A percentile compares a stretch with the other conserved stretches of the same genome.
phyloP scores from a whole-genome alignment of 306 rosid species.

The Medicago truncatula region MtrunA17r5.0-ANR NC_053044.1:37587501-37588000 shows the following conservation, averaged over 20 bases:
- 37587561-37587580: constrained; percentile 32
- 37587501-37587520: constrained; percentile 19
- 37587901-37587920: constrained; percentile 2
- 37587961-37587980: neutral
- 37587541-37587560: constrained; percentile 24
- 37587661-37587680: constrained; percentile 63
- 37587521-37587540: constrained; percentile 12
- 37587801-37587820: constrained; percentile 1
- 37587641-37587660: constrained; percentile 63
- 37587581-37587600: constrained; percentile 24
- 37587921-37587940: too few relatives aligned
- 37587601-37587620: constrained; percentile 71
- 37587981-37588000: constrained; percentile 66
- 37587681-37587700: constrained; percentile 67
- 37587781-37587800: neutral
- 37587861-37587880: neutral
- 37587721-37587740: constrained; percentile 79
- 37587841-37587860: constrained; percentile 14
- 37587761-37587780: constrained; percentile 68
- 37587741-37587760: constrained; percentile 80
- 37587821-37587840: neutral
- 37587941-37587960: constrained; percentile 3
- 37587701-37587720: constrained; percentile 81
- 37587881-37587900: neutral
- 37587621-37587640: constrained; percentile 53